Evolutionary conservation across 2,329 filamentous ascomycete species (phyloP).

Genomic region (Pseudocercospora crystallina): DNA sequence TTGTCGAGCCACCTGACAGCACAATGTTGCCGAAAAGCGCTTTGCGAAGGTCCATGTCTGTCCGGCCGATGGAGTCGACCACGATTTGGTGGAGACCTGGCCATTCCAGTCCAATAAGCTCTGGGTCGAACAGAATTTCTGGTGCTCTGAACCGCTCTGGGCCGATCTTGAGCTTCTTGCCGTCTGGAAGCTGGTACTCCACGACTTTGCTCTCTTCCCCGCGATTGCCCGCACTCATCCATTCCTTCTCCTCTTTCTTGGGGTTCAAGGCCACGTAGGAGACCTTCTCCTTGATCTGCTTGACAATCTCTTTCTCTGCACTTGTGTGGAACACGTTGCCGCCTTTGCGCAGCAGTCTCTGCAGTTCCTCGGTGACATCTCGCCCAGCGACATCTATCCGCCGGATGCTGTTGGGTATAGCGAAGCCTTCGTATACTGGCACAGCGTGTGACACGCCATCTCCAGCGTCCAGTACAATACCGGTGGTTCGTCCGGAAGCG

Average conservation of each 20-base stretch:
- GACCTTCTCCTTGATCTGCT: slow-evolving; percentile 92
- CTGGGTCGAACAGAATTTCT: slow-evolving; percentile 96
- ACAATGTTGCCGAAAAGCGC: slow-evolving; percentile 95
- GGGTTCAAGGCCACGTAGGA: slow-evolving; percentile 90
- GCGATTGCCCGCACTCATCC: slow-evolving; percentile 70
- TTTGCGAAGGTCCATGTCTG: slow-evolving; percentile 93
- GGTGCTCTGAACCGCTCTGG: slow-evolving; percentile 92
- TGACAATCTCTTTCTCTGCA: slow-evolving; percentile 98
- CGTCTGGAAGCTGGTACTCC: slow-evolving; percentile 89
- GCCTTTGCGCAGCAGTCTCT: slow-evolving; percentile 84
- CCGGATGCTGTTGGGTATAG: slow-evolving; percentile 91
- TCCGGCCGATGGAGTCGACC: slow-evolving; percentile 90
- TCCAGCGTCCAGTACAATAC: slow-evolving; percentile 90
- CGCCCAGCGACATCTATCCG: slow-evolving; percentile 94
- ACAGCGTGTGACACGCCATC: slow-evolving; percentile 97
- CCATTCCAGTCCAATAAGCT: slow-evolving; percentile 95
- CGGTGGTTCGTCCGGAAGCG: slow-evolving; percentile 91
- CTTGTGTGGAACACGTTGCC: slow-evolving; percentile 96
- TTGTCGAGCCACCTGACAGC: slow-evolving; percentile 88
- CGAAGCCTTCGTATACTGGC: slow-evolving; percentile 96
- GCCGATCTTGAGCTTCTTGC: slow-evolving; percentile 90
- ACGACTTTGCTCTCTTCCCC: slow-evolving; percentile 65
- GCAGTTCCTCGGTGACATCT: slow-evolving; percentile 94
- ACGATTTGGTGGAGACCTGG: slow-evolving; percentile 97
- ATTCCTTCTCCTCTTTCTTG: slow-evolving; percentile 94